These are phyloP conservation scores for Rubroshorea leprosula DNA, from an alignment of 345 rosid species.

Conservation along the genomic window DNA sequence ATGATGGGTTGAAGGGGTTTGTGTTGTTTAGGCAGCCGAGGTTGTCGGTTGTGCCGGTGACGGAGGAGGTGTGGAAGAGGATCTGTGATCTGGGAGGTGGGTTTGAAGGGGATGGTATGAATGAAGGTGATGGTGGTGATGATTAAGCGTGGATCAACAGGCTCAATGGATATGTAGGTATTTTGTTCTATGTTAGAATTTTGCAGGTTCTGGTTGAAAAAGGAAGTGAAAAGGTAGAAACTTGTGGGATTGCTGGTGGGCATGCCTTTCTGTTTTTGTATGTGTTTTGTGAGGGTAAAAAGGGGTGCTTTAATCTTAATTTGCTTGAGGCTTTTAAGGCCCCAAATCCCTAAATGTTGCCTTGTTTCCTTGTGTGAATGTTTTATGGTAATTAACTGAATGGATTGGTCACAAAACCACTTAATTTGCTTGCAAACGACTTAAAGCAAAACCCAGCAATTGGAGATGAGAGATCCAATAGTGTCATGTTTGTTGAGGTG, in stretches of 20 bases:
- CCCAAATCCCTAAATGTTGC: too few relatives aligned
- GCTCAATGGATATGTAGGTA: not conserved
- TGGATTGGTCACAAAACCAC: not conserved
- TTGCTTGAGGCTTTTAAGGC: too few relatives aligned
- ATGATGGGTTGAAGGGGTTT: slow-evolving; percentile 55
- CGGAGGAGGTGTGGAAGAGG: slow-evolving; percentile 47
- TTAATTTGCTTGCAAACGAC: too few relatives aligned
- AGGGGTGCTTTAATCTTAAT: too few relatives aligned
- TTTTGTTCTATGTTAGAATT: not conserved
- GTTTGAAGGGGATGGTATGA: slow-evolving; percentile 64
- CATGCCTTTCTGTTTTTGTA: too few relatives aligned
- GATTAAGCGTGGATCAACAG: not conserved
- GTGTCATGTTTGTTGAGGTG: not conserved
- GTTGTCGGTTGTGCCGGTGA: slow-evolving; percentile 79
- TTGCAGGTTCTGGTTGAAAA: too few relatives aligned
- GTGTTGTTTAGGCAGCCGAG: slow-evolving; percentile 75
- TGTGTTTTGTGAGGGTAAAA: too few relatives aligned
- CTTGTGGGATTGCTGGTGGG: too few relatives aligned
- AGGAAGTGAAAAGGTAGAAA: too few relatives aligned
- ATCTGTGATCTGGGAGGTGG: slow-evolving; percentile 83
- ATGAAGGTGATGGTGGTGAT: slow-evolving; percentile 15
- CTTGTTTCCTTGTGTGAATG: too few relatives aligned
- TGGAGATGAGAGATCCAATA: too few relatives aligned
- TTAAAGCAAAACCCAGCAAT: not conserved
- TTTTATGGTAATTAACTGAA: not conserved